Percentiles rank a stretch among this genome's conserved stretches.
Conservation (phyloP, 1,139 yeast genomes). For the Nakaseomyces bracarensis region DNA sequence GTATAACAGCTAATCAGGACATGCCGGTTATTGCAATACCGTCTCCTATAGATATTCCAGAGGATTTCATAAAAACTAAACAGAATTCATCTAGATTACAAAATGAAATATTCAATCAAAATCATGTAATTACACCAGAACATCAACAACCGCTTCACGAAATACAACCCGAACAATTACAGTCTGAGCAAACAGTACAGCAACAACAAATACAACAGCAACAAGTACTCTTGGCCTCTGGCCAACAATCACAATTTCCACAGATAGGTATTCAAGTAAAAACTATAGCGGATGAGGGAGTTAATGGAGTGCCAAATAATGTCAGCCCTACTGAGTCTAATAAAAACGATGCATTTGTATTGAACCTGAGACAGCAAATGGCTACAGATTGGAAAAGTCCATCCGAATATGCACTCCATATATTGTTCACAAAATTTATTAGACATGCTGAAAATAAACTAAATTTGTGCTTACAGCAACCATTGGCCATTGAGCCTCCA, state of each 20-base stretch:
- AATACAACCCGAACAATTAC: too few species aligned
- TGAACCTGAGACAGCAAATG: conserved; percentile 36
- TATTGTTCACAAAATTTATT: conserved; percentile 89
- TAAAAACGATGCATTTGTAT: conserved; percentile 21
- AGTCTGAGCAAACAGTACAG: not conserved
- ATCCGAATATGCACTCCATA: conserved; percentile 89
- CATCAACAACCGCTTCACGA: too few species aligned
- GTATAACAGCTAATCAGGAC: conserved; percentile 4
- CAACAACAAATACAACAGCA: not conserved
- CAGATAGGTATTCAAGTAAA: too few species aligned
- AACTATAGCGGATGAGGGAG: not conserved
- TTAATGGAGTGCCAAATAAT: not conserved
- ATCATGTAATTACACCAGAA: not conserved
- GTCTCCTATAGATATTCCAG: conserved; percentile 13
- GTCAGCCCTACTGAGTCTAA: conserved; percentile 2
- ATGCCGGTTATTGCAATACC: conserved; percentile 15
- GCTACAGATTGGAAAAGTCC: conserved; percentile 71
- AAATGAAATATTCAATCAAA: conserved; percentile 1
- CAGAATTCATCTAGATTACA: not conserved
- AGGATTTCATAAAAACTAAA: not conserved
- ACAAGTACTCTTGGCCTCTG: too few species aligned
- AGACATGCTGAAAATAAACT: conserved; percentile 85
- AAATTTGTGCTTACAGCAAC: conserved; percentile 60
- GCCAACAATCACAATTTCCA: too few species aligned
- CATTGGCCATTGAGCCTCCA: conserved; percentile 69